Conservation (phyloP, 495 filamentous ascomycete species). For the Cladorrhinum samala region DNA sequence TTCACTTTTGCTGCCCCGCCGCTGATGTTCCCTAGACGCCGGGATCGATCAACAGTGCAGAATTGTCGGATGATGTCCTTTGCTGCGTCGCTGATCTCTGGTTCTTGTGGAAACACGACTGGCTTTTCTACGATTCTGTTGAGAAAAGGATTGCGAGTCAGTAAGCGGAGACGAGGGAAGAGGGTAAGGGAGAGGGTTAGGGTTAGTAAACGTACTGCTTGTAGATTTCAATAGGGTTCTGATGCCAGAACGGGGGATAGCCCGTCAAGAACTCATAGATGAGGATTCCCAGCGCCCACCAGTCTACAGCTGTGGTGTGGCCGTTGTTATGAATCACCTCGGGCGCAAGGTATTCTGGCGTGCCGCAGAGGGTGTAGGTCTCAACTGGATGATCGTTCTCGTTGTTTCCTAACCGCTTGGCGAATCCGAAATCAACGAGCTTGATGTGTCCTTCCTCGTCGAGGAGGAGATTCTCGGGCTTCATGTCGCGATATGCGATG, state of each 20-base stretch:
- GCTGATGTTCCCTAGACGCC: slow-evolving; percentile 79
- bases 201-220: slow-evolving; percentile 70
- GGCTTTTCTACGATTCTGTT: slow-evolving; percentile 67
- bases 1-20: slow-evolving; percentile 81
- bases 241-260: slow-evolving; percentile 95
- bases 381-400: slow-evolving; percentile 52
- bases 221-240: slow-evolving; percentile 94
- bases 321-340: slow-evolving; percentile 95
- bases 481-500: slow-evolving; percentile 90
- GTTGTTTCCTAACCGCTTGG: slow-evolving; percentile 64
- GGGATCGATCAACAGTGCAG: slow-evolving; percentile 82
- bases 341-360: slow-evolving; percentile 92
- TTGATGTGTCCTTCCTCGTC: slow-evolving; percentile 92
- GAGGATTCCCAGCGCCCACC: slow-evolving; percentile 96
- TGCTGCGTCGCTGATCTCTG: slow-evolving; percentile 63
- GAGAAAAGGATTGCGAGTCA: background rate
- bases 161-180: slow-evolving; percentile 1
- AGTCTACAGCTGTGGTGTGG: slow-evolving; percentile 95
- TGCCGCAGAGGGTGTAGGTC: slow-evolving; percentile 95
- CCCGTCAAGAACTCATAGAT: slow-evolving; percentile 96
- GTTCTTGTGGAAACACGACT: slow-evolving; percentile 58
- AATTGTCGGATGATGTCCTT: slow-evolving; percentile 78
- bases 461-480: slow-evolving; percentile 92
- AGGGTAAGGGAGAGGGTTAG: slow-evolving; percentile 16
- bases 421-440: slow-evolving; percentile 97